Conservation (phyloP, 2,329 filamentous ascomycete genomes). For the Metarhizium anisopliae region DNA sequence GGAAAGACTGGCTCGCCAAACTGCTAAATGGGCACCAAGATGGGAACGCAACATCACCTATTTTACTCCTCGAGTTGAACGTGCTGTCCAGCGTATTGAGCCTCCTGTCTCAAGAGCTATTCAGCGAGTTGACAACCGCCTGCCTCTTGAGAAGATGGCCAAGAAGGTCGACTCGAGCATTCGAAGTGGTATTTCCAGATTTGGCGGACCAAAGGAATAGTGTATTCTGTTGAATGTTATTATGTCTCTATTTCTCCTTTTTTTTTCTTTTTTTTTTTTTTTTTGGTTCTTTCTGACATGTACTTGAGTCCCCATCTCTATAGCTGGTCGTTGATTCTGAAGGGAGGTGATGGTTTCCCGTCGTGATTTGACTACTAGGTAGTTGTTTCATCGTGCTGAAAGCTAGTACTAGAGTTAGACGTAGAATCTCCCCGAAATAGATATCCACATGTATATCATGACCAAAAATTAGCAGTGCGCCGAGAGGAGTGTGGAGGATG, state of each 20-base stretch:
- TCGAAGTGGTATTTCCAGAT: constrained; percentile 33
- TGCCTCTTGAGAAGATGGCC: constrained; percentile 42
- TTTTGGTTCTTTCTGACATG: neutral
- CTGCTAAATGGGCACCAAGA: constrained; percentile 47
- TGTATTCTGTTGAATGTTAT: neutral
- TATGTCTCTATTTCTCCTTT: neutral
- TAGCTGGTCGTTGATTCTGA: neutral
- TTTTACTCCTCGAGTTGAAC: constrained; percentile 39
- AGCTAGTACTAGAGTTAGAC: neutral
- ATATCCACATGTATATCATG: too few species aligned
- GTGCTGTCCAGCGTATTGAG: constrained; percentile 38
- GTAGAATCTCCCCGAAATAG: neutral
- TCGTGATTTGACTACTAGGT: neutral
- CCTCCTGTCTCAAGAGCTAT: constrained; percentile 37
- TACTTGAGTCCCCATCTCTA: neutral
- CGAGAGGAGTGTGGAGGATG: neutral
- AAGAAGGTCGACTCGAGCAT: constrained; percentile 39
- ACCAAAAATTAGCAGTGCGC: too few species aligned
- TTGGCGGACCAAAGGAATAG: constrained; percentile 14
- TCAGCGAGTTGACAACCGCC: constrained; percentile 34
- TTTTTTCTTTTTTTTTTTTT: neutral
- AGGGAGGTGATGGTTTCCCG: neutral
- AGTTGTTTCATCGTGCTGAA: neutral
- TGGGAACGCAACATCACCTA: constrained; percentile 51
- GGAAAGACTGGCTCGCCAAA: constrained; percentile 44